Percentiles rank a stretch among this genome's conserved stretches.
phyloP scores from a whole-genome alignment of 306 rosid genomes.

The Vicia villosa region DNA sequence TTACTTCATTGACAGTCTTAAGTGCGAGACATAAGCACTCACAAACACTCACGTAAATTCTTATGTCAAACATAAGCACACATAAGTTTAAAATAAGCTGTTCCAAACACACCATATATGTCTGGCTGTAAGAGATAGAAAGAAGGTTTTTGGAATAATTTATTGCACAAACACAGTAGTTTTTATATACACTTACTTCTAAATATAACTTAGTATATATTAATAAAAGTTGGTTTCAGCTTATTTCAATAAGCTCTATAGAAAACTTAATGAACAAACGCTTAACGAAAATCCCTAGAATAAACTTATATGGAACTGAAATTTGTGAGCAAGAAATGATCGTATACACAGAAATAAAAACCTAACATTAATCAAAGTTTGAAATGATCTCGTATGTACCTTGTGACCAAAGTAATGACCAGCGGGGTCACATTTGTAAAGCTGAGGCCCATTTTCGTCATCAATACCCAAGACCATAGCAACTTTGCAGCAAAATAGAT shows the following conservation, averaged over 20 bases:
- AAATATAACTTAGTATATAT: too few relatives aligned
- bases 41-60: too few relatives aligned
- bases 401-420: constrained; percentile 99
- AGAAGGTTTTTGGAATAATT: too few relatives aligned
- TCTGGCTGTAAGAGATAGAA: too few relatives aligned
- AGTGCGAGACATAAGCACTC: not conserved
- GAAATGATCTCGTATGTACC: constrained; percentile 51
- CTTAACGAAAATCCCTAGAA: too few relatives aligned
- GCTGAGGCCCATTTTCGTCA: constrained; percentile 84
- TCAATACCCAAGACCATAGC: constrained; percentile 97
- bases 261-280: too few relatives aligned
- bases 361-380: constrained; percentile 3
- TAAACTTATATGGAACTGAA: not conserved
- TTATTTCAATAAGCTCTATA: too few relatives aligned
- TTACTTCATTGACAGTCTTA: not conserved
- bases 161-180: too few relatives aligned
- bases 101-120: too few relatives aligned
- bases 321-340: constrained; percentile 14
- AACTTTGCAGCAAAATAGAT: constrained; percentile 54
- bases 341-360: not conserved
- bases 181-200: not conserved
- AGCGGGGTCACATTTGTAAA: constrained; percentile 96
- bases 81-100: too few relatives aligned
- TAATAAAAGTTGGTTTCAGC: too few relatives aligned
- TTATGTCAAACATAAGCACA: not conserved